Conservation (phyloP, 2,329 filamentous ascomycete genomes). For the Ascomycota sp. region DNA sequence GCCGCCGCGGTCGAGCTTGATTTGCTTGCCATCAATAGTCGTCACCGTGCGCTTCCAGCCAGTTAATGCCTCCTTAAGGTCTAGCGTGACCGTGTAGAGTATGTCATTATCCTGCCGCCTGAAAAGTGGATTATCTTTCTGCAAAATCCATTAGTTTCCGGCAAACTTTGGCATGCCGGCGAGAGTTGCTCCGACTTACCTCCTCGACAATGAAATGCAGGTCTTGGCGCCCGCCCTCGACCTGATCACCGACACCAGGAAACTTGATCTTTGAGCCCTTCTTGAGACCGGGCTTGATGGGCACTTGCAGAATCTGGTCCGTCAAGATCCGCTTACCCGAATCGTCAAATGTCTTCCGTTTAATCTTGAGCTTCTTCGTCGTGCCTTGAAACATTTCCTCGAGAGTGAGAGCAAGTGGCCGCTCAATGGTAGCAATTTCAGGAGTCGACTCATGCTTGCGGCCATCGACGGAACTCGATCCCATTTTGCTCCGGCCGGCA, state of each 20-base stretch:
- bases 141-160: slow-evolving; percentile 4
- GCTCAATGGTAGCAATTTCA: slow-evolving; percentile 81
- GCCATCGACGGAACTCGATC: slow-evolving; percentile 16
- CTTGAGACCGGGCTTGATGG: slow-evolving; percentile 89
- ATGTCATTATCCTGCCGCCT: slow-evolving; percentile 79
- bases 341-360: slow-evolving; percentile 82
- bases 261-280: slow-evolving; percentile 98
- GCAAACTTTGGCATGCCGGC: neutral
- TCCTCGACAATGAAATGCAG: slow-evolving; percentile 88
- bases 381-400: slow-evolving; percentile 78
- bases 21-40: slow-evolving; percentile 80
- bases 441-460: slow-evolving; percentile 31
- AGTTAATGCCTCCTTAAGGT: slow-evolving; percentile 82
- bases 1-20: slow-evolving; percentile 59
- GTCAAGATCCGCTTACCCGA: slow-evolving; percentile 68
- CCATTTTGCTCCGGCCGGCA: slow-evolving; percentile 20
- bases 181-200: too few species aligned
- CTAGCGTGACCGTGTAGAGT: slow-evolving; percentile 55
- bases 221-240: slow-evolving; percentile 89
- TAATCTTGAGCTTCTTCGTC: slow-evolving; percentile 96
- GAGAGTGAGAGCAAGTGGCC: slow-evolving; percentile 56
- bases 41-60: slow-evolving; percentile 84
- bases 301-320: slow-evolving; percentile 81
- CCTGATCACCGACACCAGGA: slow-evolving; percentile 89
- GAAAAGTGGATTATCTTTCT: slow-evolving; percentile 78